A percentile compares a stretch with the other conserved stretches of the same genome.
Evolutionary conservation across 129 eudicot genomes (phyloP).

Genomic region (Kitagawia praeruptora): DNA sequence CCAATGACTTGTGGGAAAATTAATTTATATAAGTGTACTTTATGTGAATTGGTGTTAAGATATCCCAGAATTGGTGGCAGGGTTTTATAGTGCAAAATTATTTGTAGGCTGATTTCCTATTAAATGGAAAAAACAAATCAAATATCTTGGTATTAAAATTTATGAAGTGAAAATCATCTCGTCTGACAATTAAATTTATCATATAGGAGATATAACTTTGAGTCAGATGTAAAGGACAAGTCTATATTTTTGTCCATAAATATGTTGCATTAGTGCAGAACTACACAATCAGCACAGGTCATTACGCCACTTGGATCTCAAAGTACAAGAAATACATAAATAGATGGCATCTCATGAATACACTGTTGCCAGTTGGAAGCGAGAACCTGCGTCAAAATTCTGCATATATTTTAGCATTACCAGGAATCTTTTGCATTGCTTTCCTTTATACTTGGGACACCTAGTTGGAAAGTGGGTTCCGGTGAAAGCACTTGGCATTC

Average conservation of each 20-base stretch:
- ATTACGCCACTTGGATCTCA: neutral
- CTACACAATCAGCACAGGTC: neutral
- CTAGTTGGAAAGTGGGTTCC: neutral
- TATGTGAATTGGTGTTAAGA: neutral
- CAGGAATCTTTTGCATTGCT: neutral
- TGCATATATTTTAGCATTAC: neutral
- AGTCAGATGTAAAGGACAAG: neutral
- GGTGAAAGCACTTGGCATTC: neutral
- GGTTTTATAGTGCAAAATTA: neutral
- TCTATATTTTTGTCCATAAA: neutral
- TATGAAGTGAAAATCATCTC: neutral
- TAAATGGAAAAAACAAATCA: neutral
- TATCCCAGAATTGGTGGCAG: neutral
- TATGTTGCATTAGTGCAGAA: neutral
- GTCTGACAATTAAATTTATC: neutral
- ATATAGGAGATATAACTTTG: neutral
- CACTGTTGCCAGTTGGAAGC: neutral
- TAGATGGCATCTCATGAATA: neutral
- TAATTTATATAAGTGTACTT: neutral
- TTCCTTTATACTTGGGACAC: neutral
- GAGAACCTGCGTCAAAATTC: neutral
- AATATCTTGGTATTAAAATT: neutral
- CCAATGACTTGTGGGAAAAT: neutral
- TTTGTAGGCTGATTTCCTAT: neutral
- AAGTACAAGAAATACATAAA: neutral